Base-by-base conservation (phyloP, 805 yeast genomes). In the Yarrowia bubula region DNA sequence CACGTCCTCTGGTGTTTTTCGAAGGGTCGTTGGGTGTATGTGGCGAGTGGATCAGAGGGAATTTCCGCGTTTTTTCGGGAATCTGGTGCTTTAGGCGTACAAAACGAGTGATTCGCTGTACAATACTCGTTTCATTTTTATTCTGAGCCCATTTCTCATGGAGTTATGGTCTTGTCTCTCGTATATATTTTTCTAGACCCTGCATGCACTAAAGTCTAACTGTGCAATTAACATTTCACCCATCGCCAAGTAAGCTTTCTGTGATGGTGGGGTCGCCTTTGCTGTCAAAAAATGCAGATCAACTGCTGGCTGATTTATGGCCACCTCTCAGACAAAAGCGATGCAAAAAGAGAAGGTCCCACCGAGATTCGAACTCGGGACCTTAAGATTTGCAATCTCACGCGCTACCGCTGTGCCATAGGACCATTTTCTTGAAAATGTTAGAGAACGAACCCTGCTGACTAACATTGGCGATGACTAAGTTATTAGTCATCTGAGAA, bases 361-460 rank as follows among this genome's bases (percentile, higher is more conserved):
- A 55, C 61, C 61, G 61, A 55, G 61, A 41, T 55, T 55, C 61
- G 61, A 55, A 55, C 61, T 55, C 61, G 61, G 61, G 61, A 55
- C 61, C 61, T 55, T 55, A 55, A 55, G 61, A 55, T 55, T 55
- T 55, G 61, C 61, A 55, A 55, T 55, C 61, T 55, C 61, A 55
- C 61, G 61, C 61, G 61, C 61, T 55, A 55, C 61, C 61, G 47
- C 61, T 55, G 61, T 41, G 61, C 61, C 61, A 55, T 55, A 55
- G 61, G 61, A 55, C 61, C 61, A 42, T 13, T 17, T 47, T 33
- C 31, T 55, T 55, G 37, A 31, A 38, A 17, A 17, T 1, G 9
- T n/a, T 35, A 2, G 31, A 7, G 8, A 18, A 0, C 2, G 38
- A 13, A 10, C n/a, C 13, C 41, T 22, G 28, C 28, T 22, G 28